Conservation (phyloP, 2,329 filamentous ascomycete species). For the Talaromyces sp. region DNA sequence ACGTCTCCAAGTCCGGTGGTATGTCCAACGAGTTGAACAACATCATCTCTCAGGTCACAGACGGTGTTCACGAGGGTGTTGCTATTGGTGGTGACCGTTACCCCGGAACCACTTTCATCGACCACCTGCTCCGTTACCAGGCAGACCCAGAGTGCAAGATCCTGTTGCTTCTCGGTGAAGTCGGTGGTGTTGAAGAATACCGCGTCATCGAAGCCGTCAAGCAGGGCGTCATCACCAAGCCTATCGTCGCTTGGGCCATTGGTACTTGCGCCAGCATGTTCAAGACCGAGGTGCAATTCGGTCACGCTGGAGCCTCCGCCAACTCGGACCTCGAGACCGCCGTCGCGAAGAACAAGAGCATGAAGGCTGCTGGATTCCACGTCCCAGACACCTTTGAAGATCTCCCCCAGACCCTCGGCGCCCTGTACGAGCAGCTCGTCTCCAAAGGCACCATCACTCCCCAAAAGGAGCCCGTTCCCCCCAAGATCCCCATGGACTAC, state of each 20-base stretch:
- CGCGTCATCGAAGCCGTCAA: constrained; percentile 98
- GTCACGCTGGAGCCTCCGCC: constrained; percentile 96
- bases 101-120: constrained; percentile 97
- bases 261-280: constrained; percentile 99
- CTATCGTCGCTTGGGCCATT: constrained; percentile 98
- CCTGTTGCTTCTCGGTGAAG: constrained; percentile 89
- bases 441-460: constrained; percentile 79
- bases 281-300: constrained; percentile 99
- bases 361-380: constrained; percentile 90
- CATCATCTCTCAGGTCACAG: constrained; percentile 92
- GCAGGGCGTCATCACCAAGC: constrained; percentile 91
- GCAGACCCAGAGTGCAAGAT: constrained; percentile 97
- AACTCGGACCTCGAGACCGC: constrained; percentile 99
- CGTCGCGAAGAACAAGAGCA: constrained; percentile 91
- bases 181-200: constrained; percentile 99
- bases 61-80: constrained; percentile 98
- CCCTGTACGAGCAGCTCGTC: constrained; percentile 86
- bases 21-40: constrained; percentile 99
- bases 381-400: constrained; percentile 98
- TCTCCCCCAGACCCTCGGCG: constrained; percentile 68
- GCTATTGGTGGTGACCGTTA: constrained; percentile 99
- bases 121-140: constrained; percentile 95
- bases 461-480: constrained; percentile 80
- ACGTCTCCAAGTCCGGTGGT: constrained; percentile 99
- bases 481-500: constrained; percentile 99